phyloP scores from a whole-genome alignment of 352 stramenopile genomes.

The Pythium chondricola region DNA sequence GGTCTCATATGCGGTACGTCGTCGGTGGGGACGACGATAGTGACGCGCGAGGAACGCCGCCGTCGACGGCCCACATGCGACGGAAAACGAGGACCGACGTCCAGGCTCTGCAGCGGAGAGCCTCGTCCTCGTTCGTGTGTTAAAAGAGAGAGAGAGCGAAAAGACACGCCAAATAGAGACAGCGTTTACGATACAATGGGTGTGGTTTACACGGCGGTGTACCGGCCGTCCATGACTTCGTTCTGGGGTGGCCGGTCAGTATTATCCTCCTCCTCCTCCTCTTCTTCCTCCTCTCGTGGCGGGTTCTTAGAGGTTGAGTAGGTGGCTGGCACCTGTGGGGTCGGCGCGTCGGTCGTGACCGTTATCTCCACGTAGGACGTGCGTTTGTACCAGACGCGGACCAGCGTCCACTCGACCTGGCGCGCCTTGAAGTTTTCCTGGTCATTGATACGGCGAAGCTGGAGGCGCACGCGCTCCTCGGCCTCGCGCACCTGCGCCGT shows the following conservation, averaged over 20 bases:
- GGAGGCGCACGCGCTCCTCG: slow-evolving; percentile 50
- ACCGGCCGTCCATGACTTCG: background rate
- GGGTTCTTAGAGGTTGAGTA: background rate
- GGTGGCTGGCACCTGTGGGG: slow-evolving; percentile 3
- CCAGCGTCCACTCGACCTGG: slow-evolving; percentile 58
- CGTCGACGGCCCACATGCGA: background rate
- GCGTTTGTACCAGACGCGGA: slow-evolving; percentile 64
- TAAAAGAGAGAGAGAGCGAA: background rate
- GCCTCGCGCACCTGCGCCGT: slow-evolving; percentile 67
- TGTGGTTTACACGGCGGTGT: background rate
- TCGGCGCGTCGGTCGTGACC: slow-evolving; percentile 12
- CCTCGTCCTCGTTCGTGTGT: background rate
- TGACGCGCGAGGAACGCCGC: background rate
- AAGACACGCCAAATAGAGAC: background rate
- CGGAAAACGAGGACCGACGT: background rate
- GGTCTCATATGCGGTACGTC: slow-evolving; percentile 4
- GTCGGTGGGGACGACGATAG: background rate
- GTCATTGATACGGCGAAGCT: slow-evolving; percentile 67
- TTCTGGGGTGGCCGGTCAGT: background rate
- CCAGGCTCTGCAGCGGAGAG: background rate
- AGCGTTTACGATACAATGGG: background rate
- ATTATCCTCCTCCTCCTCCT: background rate
- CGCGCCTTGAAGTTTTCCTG: slow-evolving; percentile 49
- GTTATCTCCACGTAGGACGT: slow-evolving; percentile 66
- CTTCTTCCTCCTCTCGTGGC: background rate